Base-by-base conservation (phyloP, 805 yeast species). In the Saccharomycopsis capsularis region DNA sequence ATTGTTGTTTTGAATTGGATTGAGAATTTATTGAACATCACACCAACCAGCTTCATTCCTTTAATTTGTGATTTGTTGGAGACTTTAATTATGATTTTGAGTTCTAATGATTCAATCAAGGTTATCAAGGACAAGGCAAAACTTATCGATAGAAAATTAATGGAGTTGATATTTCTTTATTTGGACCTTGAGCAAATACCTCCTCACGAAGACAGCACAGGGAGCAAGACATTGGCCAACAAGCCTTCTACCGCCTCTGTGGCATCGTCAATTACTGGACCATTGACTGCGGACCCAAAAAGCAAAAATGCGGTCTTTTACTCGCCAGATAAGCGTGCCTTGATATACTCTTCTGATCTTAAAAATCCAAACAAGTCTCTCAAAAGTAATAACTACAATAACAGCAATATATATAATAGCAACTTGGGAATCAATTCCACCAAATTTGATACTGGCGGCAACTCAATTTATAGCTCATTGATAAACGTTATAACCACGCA, bases 1-100 rank as follows among this genome's bases (percentile, higher is more conserved):
- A 64, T 81, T 29, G 85, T 85, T 3, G 87, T 87, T 0, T 68
- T 91, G 44, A 78, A 79, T 42, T 93, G 99, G 99, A 66, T 93
- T 15, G 81, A 78, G 47, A 80, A 81, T 16, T 69, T 93, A 30
- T 65, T 93, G 23, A 78, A 76, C 15, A 78, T 85, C 16, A 79
- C 91, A 0, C 91, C 97, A 1, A 70, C 73, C 36, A 84, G 90
- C 41, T 81, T 91, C 53, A 69, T 85, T 23, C 78, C 82, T 22
- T 82, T 78, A 51, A 74, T 87, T 46, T 88, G 96, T 2, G 82
- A 85, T 47, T 70, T 91, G 36, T 68, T 91, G 15, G 72, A 90
- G 1, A 78, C 83, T 3, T 67, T 87, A 37, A 68, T 90, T 52
- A 75, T 82, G 18, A 71, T 82, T 1, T 71, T 82, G 60, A 78